Conservation (phyloP, 2,329 filamentous ascomycete genomes). For the Xylariaceae sp. region DNA sequence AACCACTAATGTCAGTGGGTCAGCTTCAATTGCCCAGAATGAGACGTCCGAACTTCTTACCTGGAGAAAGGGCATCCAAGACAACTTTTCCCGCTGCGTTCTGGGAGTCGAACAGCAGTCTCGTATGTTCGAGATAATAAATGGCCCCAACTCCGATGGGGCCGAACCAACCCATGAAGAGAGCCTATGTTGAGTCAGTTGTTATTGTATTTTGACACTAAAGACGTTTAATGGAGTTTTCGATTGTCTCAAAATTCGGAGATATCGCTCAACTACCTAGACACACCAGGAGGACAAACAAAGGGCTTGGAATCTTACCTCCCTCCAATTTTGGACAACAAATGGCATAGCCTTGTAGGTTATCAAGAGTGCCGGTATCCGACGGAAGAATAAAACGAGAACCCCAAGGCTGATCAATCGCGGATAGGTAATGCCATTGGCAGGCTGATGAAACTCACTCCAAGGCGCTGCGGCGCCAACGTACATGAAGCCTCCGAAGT, state of each 20-base stretch:
- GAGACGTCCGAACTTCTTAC: constrained; percentile 16
- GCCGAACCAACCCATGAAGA: constrained; percentile 68
- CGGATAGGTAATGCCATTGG: constrained; percentile 50
- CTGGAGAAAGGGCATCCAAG: constrained; percentile 36
- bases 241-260: too few relatives aligned
- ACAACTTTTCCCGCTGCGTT: constrained; percentile 29
- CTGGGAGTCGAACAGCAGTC: constrained; percentile 35
- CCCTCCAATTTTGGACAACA: constrained; percentile 51
- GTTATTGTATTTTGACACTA: too few relatives aligned
- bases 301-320: constrained; percentile 29
- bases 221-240: too few relatives aligned
- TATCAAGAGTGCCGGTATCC: constrained; percentile 54
- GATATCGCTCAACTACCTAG: too few relatives aligned
- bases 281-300: too few relatives aligned
- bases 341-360: constrained; percentile 55
- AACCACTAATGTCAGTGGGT: constrained; percentile 28
- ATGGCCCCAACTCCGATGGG: constrained; percentile 75
- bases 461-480: constrained; percentile 56
- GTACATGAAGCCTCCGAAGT: constrained; percentile 61
- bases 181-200: constrained; percentile 29
- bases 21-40: neutral
- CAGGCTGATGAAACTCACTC: constrained; percentile 51
- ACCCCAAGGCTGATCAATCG: constrained; percentile 52
- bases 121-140: constrained; percentile 63
- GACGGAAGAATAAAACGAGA: constrained; percentile 52